A percentile compares a stretch with the other conserved stretches of the same genome.
phyloP scores from a whole-genome alignment of 257 asterid species.

The Solanum phureja region DNA sequence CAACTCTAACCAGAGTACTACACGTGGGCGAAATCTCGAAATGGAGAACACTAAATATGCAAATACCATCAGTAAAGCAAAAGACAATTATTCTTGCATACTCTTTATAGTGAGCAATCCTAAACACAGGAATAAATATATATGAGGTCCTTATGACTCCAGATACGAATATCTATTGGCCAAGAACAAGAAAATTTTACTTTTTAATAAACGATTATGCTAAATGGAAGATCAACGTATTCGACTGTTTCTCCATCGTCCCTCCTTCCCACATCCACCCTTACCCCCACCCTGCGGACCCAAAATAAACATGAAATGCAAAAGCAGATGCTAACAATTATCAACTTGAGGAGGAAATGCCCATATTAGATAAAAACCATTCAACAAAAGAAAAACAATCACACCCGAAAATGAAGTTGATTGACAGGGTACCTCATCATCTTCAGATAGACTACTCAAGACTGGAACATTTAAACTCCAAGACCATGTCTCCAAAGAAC shows the following conservation, averaged over 20 bases:
- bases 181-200: background rate
- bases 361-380: background rate
- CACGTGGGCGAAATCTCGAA: background rate
- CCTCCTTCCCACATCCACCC: background rate
- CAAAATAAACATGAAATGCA: background rate
- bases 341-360: background rate
- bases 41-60: background rate
- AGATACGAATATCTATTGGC: background rate
- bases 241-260: background rate
- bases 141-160: background rate
- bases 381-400: background rate
- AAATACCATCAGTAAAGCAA: background rate
- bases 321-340: background rate
- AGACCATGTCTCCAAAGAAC: conserved; percentile 98
- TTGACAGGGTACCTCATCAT: conserved; percentile 61
- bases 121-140: background rate
- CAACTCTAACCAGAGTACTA: background rate
- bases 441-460: conserved; percentile 81
- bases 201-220: background rate
- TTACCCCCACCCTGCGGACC: background rate
- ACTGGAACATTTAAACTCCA: conserved; percentile 99
- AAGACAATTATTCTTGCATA: background rate
- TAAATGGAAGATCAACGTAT: background rate
- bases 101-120: background rate
- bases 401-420: background rate